Base-by-base conservation (phyloP, 169 alveolate genomes). In the Plasmodium ovale region DNA sequence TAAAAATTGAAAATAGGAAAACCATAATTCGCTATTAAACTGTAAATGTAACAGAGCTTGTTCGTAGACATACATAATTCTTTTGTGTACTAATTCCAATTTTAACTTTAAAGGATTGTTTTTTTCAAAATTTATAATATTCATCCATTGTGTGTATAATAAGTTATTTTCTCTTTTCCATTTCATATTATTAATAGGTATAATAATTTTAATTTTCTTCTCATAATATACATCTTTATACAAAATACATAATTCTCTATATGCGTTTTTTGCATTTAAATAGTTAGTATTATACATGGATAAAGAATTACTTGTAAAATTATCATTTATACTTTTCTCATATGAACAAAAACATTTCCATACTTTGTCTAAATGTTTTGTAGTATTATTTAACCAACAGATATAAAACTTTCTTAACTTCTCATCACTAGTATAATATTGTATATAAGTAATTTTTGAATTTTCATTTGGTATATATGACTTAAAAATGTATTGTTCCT, bases 331-430 rank as follows among this genome's bases (percentile, higher is more conserved):
- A n/a, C 42, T 67, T 25, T 82, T 82, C 51, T 82, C 90, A 64
- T 88, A 93, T 12, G 79, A 64, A 14, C 94, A 92, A 77, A 87
- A 93, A 5, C 90, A 88, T 54, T 93, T 94, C 96, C 95, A 92
- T 14, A 84, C 93, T 5, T 92, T 82, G 44, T 89, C 91, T 88
- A 93, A 74, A 73, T 92, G 87, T 89, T 92, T 92, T 2, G 96
- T 93, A 4, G 96, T 89, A 35, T 92, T 88, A 59, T 74, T 59
- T 27, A 93, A 56, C 96, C 96, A 93, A 16, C 82, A 31, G 1
- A 37, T 69, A 42, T 82, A 82, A 53, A 33, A 82, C 37, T 65
- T 82, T 51, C 62, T 51, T 49, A 82, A 69, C 16, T 82, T 82
- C 5, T 58, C 72, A 51, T 82, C 90, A 65, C 53, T 82, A 21